Base-by-base conservation (phyloP, 2,329 filamentous ascomycete genomes). In the Aspergillus calidoustus region DNA sequence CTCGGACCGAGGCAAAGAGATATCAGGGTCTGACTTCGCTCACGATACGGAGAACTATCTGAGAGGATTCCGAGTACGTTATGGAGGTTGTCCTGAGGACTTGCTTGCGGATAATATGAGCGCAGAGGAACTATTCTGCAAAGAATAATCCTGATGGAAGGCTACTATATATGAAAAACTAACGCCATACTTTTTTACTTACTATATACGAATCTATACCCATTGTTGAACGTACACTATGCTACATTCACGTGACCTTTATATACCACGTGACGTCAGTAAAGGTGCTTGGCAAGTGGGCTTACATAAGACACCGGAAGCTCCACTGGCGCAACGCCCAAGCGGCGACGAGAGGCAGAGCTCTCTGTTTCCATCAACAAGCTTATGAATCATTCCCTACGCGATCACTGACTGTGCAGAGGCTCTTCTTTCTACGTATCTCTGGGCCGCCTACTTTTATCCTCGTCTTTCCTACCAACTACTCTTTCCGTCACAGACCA, bases 101-200 rank as follows among this genome's bases (percentile, higher is more conserved):
- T 56, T 72, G 72, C 28, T 72, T 69, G 59, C 71, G 19, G 69
- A 74, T 67, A 69, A 68, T 71, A 70, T 54, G 70, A 63, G 48
- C 67, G 81, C 86, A 1, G 76, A 79, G 31, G 88, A 91, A 71
- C 75, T 93, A 53, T 93, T 93, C 72, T 93, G 91, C 69, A 77
- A 81, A 54, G 73, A 76, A 2, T 60, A 13, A 48, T 34, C 15
- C 13, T 34, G n/a, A 8, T 19, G 17, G 19, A 44, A 19, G 22
- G 22, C 9, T 22, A 53, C 19, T 41, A 25, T 8, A 15, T 38
- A 13, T 38, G 41, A 8, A 30, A 11, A 30, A 30, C 19, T 50
- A 28, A 11, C 3, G 23, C 23, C 1, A 50, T 50, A 11, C 15
- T 25, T 15, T 15, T n/a, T 6, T 11, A 8, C n/a, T 47, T 19